phyloP scores from a whole-genome alignment of 2,329 filamentous ascomycete genomes.

The Pseudonectria foliicola region DNA sequence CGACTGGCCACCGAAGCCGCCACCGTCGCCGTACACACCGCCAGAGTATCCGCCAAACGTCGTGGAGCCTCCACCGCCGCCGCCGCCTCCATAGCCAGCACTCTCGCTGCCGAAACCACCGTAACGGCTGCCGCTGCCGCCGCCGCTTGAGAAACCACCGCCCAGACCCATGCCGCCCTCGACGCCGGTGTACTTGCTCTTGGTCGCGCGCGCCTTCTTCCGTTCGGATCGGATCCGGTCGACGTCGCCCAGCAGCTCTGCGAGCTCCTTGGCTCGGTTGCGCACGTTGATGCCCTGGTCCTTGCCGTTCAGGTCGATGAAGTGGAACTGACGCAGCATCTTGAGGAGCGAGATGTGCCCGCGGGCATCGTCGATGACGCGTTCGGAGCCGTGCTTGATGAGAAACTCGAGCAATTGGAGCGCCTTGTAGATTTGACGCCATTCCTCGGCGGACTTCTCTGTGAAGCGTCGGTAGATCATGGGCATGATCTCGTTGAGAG shows the following conservation, averaged over 20 bases:
- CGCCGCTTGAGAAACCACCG: conserved; percentile 45
- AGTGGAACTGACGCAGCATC: conserved; percentile 98
- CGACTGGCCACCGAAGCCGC: conserved; percentile 77
- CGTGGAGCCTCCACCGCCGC: conserved; percentile 14
- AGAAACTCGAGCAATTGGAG: conserved; percentile 95
- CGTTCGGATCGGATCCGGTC: conserved; percentile 73
- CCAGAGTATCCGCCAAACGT: conserved; percentile 55
- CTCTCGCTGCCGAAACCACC: conserved; percentile 90
- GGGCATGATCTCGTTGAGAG: conserved; percentile 98
- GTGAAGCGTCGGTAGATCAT: conserved; percentile 99
- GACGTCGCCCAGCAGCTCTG: conserved; percentile 87
- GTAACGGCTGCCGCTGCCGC: conserved; percentile 52
- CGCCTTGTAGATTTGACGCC: conserved; percentile 98
- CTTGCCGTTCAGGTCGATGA: conserved; percentile 91
- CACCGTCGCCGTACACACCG: conserved; percentile 89
- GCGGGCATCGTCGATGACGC: conserved; percentile 93
- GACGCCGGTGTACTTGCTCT: conserved; percentile 92
- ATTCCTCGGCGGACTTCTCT: conserved; percentile 95
- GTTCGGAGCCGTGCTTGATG: conserved; percentile 95
- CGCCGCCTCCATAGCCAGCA: conserved; percentile 53
- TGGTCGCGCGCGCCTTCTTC: conserved; percentile 85
- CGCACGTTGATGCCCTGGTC: conserved; percentile 97
- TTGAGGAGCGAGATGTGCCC: conserved; percentile 92
- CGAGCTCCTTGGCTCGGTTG: conserved; percentile 91
- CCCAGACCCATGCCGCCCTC: conserved; percentile 68